Percentiles rank a stretch among this genome's conserved stretches.
Evolutionary conservation across 495 filamentous ascomycete species (phyloP).

Genomic region (Trypethelium eluteriae): DNA sequence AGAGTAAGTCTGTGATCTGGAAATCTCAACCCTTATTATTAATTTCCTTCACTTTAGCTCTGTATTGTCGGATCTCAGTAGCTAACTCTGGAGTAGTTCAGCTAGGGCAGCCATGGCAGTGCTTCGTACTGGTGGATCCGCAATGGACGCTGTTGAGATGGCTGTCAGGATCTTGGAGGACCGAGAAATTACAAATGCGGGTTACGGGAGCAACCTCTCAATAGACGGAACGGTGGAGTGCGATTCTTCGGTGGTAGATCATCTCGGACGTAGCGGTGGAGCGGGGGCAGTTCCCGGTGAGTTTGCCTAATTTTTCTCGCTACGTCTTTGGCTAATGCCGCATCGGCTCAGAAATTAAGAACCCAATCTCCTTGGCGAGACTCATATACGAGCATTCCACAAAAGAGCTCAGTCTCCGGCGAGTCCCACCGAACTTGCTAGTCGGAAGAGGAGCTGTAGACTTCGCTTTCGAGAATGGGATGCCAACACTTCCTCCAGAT

Average conservation of each 20-base stretch:
- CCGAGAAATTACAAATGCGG: slow-evolving; percentile 89
- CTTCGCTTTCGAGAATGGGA: slow-evolving; percentile 71
- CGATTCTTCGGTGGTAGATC: slow-evolving; percentile 87
- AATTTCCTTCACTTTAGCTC: background rate
- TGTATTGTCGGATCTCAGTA: no score
- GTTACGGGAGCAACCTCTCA: slow-evolving; percentile 90
- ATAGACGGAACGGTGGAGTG: slow-evolving; percentile 87
- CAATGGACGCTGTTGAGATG: slow-evolving; percentile 86
- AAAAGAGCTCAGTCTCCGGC: slow-evolving; percentile 63
- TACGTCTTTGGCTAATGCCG: slow-evolving; percentile 12
- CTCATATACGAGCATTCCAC: slow-evolving; percentile 68
- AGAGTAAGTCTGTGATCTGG: slow-evolving; percentile 52
- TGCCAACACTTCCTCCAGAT: slow-evolving; percentile 63
- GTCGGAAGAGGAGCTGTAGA: slow-evolving; percentile 74
- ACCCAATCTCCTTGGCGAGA: slow-evolving; percentile 82
- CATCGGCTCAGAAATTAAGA: slow-evolving; percentile 63
- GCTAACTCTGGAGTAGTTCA: slow-evolving; percentile 50
- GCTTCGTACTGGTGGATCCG: slow-evolving; percentile 66
- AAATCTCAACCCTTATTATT: background rate
- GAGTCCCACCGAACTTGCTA: slow-evolving; percentile 88
- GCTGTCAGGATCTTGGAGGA: slow-evolving; percentile 84
- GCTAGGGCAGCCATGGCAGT: slow-evolving; percentile 70
- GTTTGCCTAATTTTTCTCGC: slow-evolving; percentile 31
- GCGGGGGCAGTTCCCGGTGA: slow-evolving; percentile 83
- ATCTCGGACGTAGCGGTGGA: slow-evolving; percentile 82